A percentile compares a stretch with the other conserved stretches of the same genome.
Evolutionary conservation across 73 alveolate species (phyloP).

Genomic region (Paramecium sexaurelia): DNA sequence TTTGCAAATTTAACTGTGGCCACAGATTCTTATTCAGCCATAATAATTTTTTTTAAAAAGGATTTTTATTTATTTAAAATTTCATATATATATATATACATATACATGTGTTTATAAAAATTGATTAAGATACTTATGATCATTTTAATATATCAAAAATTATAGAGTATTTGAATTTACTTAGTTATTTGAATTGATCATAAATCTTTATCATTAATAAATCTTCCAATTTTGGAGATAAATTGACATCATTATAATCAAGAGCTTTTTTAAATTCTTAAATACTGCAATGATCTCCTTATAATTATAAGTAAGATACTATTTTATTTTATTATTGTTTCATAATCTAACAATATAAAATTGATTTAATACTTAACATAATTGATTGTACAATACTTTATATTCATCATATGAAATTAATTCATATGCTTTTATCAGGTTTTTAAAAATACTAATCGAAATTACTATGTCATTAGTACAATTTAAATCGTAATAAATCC

Average conservation of each 20-base stretch:
- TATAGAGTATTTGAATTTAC: neutral
- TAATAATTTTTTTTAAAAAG: constrained; percentile 40
- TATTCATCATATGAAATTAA: neutral
- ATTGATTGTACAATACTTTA: neutral
- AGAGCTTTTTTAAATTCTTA: neutral
- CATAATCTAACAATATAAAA: neutral
- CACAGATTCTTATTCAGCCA: constrained; percentile 56
- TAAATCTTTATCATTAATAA: neutral
- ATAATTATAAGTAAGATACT: neutral
- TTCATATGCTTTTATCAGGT: neutral
- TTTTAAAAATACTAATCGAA: neutral
- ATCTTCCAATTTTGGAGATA: neutral
- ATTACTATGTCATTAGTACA: neutral
- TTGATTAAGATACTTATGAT: neutral
- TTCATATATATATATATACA: neutral
- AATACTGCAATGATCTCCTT: neutral
- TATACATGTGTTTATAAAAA: neutral
- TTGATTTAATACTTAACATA: neutral
- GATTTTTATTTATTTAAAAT: constrained; percentile 23
- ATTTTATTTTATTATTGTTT: neutral
- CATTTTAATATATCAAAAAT: neutral
- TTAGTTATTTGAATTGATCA: neutral
- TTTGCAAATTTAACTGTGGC: constrained; percentile 57
- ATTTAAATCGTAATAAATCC: neutral
- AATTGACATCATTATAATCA: neutral